Evolutionary conservation across 495 filamentous ascomycete species (phyloP).

Genomic region (Mycothermus thermophilus): DNA sequence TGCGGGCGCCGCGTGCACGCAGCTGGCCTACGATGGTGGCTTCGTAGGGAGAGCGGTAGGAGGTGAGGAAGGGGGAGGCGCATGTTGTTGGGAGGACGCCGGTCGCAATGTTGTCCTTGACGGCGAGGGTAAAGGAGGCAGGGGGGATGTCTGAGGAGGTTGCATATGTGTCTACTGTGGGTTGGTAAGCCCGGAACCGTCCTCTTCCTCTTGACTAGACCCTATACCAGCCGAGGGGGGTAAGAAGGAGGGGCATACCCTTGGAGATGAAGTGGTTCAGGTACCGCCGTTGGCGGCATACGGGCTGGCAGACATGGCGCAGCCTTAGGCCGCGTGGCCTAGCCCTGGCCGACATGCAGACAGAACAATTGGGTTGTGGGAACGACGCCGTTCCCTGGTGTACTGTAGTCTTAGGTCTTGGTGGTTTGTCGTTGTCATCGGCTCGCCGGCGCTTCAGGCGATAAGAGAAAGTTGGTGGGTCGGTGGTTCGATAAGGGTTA

Average conservation of each 20-base stretch:
- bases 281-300: constrained; percentile 14
- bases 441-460: too few relatives aligned
- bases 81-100: constrained; percentile 59
- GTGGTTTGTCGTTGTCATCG: too few relatives aligned
- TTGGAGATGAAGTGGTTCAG: constrained; percentile 20
- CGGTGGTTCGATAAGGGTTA: constrained; percentile 4
- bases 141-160: neutral
- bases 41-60: constrained; percentile 61
- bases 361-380: constrained; percentile 5
- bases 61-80: constrained; percentile 60
- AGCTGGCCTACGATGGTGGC: constrained; percentile 65
- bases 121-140: constrained; percentile 36
- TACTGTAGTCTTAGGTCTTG: too few relatives aligned
- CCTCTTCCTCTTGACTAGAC: too few relatives aligned
- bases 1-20: constrained; percentile 45
- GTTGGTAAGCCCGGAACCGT: neutral
- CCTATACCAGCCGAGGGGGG: neutral
- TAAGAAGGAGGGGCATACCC: constrained; percentile 3
- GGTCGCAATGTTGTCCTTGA: constrained; percentile 89
- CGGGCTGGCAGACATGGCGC: constrained; percentile 7
- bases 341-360: constrained; percentile 13
- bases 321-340: constrained; percentile 13
- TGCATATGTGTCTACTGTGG: neutral
- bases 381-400: neutral
- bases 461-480: neutral